These are phyloP conservation scores for Kwoniella pini DNA, from an alignment of 768 basidiomycete genomes.

Conservation along the genomic window DNA sequence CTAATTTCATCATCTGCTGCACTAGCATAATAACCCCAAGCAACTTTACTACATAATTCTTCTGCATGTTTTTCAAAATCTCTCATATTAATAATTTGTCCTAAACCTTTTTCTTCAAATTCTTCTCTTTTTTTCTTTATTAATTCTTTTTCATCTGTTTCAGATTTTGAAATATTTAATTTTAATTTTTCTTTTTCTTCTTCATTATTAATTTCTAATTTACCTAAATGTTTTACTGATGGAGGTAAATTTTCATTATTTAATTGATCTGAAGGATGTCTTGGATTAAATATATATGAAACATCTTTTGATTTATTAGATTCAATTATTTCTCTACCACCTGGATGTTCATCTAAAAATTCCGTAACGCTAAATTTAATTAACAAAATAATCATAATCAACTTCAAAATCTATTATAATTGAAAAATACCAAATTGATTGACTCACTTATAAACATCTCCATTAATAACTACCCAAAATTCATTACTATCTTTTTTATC, in stretches of 20 bases:
- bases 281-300: constrained; percentile 46
- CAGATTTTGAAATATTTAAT: constrained; percentile 35
- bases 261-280: constrained; percentile 48
- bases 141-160: constrained; percentile 39
- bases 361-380: constrained; percentile 37
- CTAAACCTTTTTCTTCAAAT: constrained; percentile 42
- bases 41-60: constrained; percentile 51
- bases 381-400: background rate
- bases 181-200: constrained; percentile 36
- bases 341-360: constrained; percentile 48
- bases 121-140: constrained; percentile 29
- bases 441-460: constrained; percentile 47
- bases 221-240: constrained; percentile 37
- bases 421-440: background rate
- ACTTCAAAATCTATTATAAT: background rate
- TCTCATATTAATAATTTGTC: constrained; percentile 43
- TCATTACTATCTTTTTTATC: constrained; percentile 34
- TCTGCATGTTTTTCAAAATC: constrained; percentile 53
- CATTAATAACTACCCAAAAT: constrained; percentile 49
- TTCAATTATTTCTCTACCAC: constrained; percentile 47
- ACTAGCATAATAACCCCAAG: constrained; percentile 55
- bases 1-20: constrained; percentile 48
- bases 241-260: constrained; percentile 44
- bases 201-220: constrained; percentile 29
- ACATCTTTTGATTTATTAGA: constrained; percentile 45